A percentile compares a stretch with the other conserved stretches of the same genome.
Evolutionary conservation across 805 yeast species (phyloP).

Genomic region (Lachancea kluyveri): DNA sequence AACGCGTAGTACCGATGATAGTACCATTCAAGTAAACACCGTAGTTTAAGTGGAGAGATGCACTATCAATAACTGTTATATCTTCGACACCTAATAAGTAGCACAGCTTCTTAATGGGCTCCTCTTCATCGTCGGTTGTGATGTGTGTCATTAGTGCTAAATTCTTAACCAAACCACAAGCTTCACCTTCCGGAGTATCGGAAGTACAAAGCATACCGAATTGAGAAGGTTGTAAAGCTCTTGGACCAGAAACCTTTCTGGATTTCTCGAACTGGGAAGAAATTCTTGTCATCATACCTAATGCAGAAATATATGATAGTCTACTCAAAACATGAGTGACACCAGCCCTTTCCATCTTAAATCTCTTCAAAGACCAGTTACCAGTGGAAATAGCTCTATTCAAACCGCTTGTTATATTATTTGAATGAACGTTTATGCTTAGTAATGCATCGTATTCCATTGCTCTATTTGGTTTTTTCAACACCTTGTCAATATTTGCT

Average conservation of each 20-base stretch:
- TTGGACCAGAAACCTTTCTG: conserved; percentile 95
- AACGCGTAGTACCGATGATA: conserved; percentile 80
- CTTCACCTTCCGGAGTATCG: conserved; percentile 99
- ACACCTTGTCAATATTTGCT: conserved; percentile 85
- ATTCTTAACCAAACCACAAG: conserved; percentile 97
- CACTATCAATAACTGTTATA: conserved; percentile 72
- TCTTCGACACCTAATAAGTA: conserved; percentile 85
- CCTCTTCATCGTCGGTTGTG: conserved; percentile 96
- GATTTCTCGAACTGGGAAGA: conserved; percentile 99
- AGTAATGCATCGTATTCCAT: conserved; percentile 91
- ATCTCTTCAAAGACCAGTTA: conserved; percentile 96
- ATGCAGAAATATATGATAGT: conserved; percentile 85
- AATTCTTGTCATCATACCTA: conserved; percentile 99
- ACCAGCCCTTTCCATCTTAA: conserved; percentile 99
- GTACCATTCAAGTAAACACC: conserved; percentile 95
- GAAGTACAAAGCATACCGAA: conserved; percentile 98
- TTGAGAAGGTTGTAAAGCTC: conserved; percentile 98
- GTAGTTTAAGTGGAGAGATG: conserved; percentile 72
- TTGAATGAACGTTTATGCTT: conserved; percentile 84
- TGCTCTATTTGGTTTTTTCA: conserved; percentile 90
- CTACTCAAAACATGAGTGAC: conserved; percentile 94
- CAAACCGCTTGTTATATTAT: conserved; percentile 88
- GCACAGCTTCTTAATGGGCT: conserved; percentile 73
- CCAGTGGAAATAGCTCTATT: conserved; percentile 98
- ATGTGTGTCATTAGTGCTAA: conserved; percentile 97